Percentiles rank a stretch among this genome's conserved stretches.
Conservation (phyloP, 2,329 filamentous ascomycete genomes). For the Ciborinia camelliae region DNA sequence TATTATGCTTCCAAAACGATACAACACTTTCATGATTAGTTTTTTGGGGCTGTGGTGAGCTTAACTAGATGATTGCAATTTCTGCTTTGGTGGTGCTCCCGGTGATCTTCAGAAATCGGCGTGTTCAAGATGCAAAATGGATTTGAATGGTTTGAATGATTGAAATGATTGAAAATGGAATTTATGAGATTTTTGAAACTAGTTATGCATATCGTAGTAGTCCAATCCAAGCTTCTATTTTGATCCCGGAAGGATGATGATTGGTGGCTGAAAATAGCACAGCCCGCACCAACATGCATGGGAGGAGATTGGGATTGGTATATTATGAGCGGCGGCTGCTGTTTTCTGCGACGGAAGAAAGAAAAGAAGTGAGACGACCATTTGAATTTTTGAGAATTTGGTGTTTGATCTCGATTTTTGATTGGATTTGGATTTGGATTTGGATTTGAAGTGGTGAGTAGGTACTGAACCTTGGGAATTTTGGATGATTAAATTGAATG, state of each 20-base stretch:
- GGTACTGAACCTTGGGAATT: background rate
- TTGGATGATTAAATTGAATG: background rate
- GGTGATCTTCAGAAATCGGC: too few species aligned
- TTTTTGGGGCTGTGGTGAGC: background rate
- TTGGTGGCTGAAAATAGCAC: slow-evolving; percentile 1
- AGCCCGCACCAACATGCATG: slow-evolving; percentile 6
- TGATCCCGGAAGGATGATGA: background rate
- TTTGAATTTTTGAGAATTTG: background rate
- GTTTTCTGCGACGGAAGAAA: background rate
- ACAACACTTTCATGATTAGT: background rate
- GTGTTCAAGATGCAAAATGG: too few species aligned
- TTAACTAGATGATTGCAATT: background rate
- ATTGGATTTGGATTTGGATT: background rate
- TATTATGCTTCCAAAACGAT: background rate
- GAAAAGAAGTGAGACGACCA: background rate
- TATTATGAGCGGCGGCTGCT: slow-evolving; percentile 4
- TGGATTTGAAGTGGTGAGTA: background rate
- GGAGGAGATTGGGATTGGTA: background rate
- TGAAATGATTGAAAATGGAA: too few species aligned
- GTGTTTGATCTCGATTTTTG: background rate
- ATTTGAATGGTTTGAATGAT: too few species aligned
- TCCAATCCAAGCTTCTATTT: background rate
- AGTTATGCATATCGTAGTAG: too few species aligned
- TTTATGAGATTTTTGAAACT: too few species aligned
- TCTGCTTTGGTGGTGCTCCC: background rate